A percentile compares a stretch with the other conserved stretches of the same genome.
Conservation (phyloP, 176 grass and related monocot genomes). For the Zoysia japonica region DNA sequence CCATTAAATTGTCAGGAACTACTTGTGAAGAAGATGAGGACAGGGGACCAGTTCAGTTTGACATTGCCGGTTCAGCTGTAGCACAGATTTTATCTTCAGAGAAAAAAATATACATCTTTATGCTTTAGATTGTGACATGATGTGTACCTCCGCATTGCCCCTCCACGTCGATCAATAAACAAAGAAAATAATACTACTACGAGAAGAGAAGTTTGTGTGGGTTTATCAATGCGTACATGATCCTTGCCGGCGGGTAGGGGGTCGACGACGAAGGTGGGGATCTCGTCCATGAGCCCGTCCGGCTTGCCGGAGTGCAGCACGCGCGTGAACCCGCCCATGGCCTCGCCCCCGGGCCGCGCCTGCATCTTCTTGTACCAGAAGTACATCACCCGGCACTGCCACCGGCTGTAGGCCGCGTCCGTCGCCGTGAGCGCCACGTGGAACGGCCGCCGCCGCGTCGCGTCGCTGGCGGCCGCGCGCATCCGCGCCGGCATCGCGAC, state of each 20-base stretch:
- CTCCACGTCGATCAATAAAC: conserved; percentile 5
- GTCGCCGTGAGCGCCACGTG: conserved; percentile 81
- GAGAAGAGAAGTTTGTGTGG: neutral
- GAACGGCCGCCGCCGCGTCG: conserved; percentile 49
- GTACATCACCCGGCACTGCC: conserved; percentile 90
- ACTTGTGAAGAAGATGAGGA: neutral
- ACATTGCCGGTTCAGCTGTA: neutral
- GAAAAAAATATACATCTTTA: neutral
- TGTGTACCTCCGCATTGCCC: conserved; percentile 19
- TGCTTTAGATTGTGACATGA: neutral
- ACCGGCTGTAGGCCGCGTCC: conserved; percentile 64
- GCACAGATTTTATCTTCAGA: neutral
- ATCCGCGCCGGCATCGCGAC: conserved; percentile 51
- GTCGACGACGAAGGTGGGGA: conserved; percentile 87
- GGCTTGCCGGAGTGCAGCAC: conserved; percentile 80
- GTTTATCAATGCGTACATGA: conserved; percentile 42
- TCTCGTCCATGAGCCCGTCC: conserved; percentile 77
- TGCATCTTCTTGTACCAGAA: conserved; percentile 87
- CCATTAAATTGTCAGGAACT: neutral
- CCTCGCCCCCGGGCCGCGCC: conserved; percentile 44
- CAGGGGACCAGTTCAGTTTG: neutral
- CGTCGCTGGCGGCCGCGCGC: conserved; percentile 13
- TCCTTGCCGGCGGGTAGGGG: conserved; percentile 72
- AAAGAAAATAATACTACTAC: neutral
- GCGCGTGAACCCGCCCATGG: conserved; percentile 91